Evolutionary conservation across 1,284 basidiomycete genomes (phyloP).

Genomic region (Pseudozyma tsukubaensis): DNA sequence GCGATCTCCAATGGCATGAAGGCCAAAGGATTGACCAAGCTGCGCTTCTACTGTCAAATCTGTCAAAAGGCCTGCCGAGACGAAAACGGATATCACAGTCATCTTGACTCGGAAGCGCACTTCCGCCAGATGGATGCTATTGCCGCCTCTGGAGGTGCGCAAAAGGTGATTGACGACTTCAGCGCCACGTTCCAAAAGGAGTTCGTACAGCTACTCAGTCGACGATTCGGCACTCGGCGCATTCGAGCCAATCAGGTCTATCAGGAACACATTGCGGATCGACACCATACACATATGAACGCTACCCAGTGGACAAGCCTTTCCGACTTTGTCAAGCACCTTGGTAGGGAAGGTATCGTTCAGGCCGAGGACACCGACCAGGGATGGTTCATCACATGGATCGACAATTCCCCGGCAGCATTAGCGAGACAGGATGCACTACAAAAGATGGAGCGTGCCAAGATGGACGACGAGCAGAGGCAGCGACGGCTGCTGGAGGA

Average conservation of each 20-base stretch:
- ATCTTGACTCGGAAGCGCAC: constrained; percentile 86
- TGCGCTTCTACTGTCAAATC: constrained; percentile 68
- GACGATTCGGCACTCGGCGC: constrained; percentile 70
- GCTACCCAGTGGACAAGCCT: constrained; percentile 96
- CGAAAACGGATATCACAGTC: constrained; percentile 70
- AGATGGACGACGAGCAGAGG: constrained; percentile 92
- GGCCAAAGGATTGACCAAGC: constrained; percentile 65
- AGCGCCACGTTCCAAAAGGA: constrained; percentile 89
- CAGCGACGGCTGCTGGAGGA: constrained; percentile 89
- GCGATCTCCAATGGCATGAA: constrained; percentile 67
- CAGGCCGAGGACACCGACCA: constrained; percentile 98
- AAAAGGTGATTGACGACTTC: constrained; percentile 89
- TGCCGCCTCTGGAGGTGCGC: constrained; percentile 72
- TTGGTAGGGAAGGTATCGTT: constrained; percentile 87
- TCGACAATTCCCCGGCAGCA: constrained; percentile 93
- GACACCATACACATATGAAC: constrained; percentile 97
- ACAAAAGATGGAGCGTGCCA: constrained; percentile 92
- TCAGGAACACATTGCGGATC: constrained; percentile 97
- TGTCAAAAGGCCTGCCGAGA: constrained; percentile 67
- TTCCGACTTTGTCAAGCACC: constrained; percentile 90
- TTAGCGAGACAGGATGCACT: constrained; percentile 87
- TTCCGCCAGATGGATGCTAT: constrained; percentile 95
- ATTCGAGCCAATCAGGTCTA: constrained; percentile 87
- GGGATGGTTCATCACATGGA: constrained; percentile 96
- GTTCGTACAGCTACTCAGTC: constrained; percentile 86